phyloP scores from a whole-genome alignment of 352 stramenopile species.

The Pythium rhizo-oryzae region DNA sequence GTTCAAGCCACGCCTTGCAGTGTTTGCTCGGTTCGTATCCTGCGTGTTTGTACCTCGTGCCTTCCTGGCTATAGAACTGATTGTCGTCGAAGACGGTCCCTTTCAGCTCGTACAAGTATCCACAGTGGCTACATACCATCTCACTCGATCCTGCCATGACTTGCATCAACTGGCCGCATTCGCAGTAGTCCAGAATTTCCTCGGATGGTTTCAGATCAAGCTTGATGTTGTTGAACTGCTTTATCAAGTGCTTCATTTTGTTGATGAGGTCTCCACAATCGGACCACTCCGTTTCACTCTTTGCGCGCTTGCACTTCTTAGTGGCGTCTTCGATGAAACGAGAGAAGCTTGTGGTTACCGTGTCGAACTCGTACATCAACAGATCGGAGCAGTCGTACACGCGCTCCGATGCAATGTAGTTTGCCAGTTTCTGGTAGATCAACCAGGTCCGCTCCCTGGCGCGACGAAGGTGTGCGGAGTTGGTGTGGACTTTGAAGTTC shows the following conservation, averaged over 20 bases:
- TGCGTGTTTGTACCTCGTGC: not conserved
- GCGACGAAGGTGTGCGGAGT: slow-evolving; percentile 4
- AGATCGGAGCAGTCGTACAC: slow-evolving; percentile 5
- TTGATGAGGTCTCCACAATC: too few relatives aligned
- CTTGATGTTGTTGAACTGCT: slow-evolving; percentile 9
- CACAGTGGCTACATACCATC: slow-evolving; percentile 3
- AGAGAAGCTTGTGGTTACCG: too few relatives aligned
- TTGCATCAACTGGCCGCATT: slow-evolving; percentile 4
- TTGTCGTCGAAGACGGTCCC: slow-evolving; percentile 4
- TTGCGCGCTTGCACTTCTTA: too few relatives aligned
- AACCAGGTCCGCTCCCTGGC: not conserved
- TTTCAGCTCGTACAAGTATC: slow-evolving; percentile 3
- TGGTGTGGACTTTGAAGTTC: slow-evolving; percentile 4
- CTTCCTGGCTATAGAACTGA: slow-evolving; percentile 8
- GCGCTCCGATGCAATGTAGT: slow-evolving; percentile 6
- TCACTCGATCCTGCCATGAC: slow-evolving; percentile 6
- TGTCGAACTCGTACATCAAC: slow-evolving; percentile 1
- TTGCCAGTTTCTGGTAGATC: slow-evolving; percentile 6
- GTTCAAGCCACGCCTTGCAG: slow-evolving; percentile 7
- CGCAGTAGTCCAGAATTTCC: slow-evolving; percentile 3
- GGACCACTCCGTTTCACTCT: too few relatives aligned
- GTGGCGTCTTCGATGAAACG: too few relatives aligned
- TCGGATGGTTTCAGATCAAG: slow-evolving; percentile 9
- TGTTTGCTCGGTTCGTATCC: slow-evolving; percentile 11
- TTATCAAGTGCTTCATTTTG: not conserved